A percentile compares a stretch with the other conserved stretches of the same genome.
These are phyloP conservation scores for Penicillium dipodomyicola DNA, from an alignment of 495 filamentous ascomycete species.

Conservation along the genomic window DNA sequence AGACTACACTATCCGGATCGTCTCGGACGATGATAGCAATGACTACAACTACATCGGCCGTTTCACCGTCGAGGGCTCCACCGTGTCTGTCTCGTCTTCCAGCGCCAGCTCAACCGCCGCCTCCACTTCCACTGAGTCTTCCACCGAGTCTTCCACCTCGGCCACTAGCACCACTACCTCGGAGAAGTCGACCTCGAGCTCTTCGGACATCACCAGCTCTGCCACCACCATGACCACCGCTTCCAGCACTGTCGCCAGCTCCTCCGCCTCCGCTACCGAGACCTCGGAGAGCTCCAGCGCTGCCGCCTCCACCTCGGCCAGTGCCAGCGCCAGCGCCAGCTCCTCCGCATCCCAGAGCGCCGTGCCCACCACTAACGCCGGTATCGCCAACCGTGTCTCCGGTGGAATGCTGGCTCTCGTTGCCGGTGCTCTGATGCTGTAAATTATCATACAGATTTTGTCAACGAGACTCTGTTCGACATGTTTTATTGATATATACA, in stretches of 20 bases:
- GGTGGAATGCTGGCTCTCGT: constrained; percentile 39
- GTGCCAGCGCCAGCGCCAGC: constrained; percentile 12
- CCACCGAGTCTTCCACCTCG: constrained; percentile 34
- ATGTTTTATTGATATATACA: constrained; percentile 1
- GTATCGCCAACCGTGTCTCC: constrained; percentile 38
- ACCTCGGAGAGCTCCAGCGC: constrained; percentile 32
- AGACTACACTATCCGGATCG: constrained; percentile 61
- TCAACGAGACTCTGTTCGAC: neutral
- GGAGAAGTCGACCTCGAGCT: constrained; percentile 42
- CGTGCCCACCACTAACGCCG: constrained; percentile 32
- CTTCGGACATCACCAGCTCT: constrained; percentile 34
- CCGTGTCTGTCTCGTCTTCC: constrained; percentile 32
- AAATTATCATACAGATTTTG: constrained; percentile 17
- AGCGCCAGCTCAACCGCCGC: constrained; percentile 34
- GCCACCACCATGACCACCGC: constrained; percentile 19
- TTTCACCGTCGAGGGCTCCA: constrained; percentile 54
- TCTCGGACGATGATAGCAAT: constrained; percentile 42
- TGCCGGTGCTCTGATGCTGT: constrained; percentile 36
- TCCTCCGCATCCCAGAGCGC: constrained; percentile 16
- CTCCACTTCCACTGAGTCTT: constrained; percentile 12
- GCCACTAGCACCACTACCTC: constrained; percentile 55
- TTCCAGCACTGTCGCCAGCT: constrained; percentile 41
- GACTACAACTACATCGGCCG: constrained; percentile 58
- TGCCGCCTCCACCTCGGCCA: constrained; percentile 22
- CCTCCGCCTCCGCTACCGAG: constrained; percentile 27